phyloP scores from a whole-genome alignment of 2,329 filamentous ascomycete genomes.

The Beauveria australis region DNA sequence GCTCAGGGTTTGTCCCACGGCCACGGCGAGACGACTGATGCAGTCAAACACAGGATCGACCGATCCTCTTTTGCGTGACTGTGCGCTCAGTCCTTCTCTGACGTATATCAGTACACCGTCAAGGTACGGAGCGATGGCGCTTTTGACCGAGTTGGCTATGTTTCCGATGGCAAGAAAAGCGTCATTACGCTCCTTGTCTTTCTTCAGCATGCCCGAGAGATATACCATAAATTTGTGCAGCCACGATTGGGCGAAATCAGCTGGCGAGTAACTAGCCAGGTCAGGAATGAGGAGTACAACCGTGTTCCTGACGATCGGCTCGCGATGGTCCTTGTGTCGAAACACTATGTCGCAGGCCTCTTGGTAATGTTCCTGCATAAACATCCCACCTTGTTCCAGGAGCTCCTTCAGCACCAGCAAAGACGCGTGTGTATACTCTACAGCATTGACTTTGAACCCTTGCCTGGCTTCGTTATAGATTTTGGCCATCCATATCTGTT shows the following conservation, averaged over 20 bases:
- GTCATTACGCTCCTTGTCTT: conserved; percentile 87
- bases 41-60: conserved; percentile 89
- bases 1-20: conserved; percentile 91
- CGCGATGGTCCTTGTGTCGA: conserved; percentile 86
- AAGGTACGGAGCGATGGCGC: conserved; percentile 87
- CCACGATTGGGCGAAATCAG: conserved; percentile 80
- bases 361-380: conserved; percentile 92
- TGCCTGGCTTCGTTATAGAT: conserved; percentile 80
- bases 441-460: conserved; percentile 70
- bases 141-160: conserved; percentile 92
- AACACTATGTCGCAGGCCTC: conserved; percentile 90
- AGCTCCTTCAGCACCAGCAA: conserved; percentile 88
- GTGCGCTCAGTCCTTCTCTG: conserved; percentile 76
- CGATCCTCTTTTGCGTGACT: conserved; percentile 57
- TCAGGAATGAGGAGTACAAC: conserved; percentile 88
- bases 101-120: conserved; percentile 93
- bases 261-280: conserved; percentile 83
- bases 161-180: conserved; percentile 95
- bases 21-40: conserved; percentile 91
- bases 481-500: conserved; percentile 79
- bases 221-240: conserved; percentile 97
- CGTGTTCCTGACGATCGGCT: conserved; percentile 78
- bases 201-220: conserved; percentile 85
- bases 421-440: conserved; percentile 90
- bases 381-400: conserved; percentile 93